Evolutionary conservation across 2,329 filamentous ascomycete genomes (phyloP).

Genomic region (Curvularia verruculosa): DNA sequence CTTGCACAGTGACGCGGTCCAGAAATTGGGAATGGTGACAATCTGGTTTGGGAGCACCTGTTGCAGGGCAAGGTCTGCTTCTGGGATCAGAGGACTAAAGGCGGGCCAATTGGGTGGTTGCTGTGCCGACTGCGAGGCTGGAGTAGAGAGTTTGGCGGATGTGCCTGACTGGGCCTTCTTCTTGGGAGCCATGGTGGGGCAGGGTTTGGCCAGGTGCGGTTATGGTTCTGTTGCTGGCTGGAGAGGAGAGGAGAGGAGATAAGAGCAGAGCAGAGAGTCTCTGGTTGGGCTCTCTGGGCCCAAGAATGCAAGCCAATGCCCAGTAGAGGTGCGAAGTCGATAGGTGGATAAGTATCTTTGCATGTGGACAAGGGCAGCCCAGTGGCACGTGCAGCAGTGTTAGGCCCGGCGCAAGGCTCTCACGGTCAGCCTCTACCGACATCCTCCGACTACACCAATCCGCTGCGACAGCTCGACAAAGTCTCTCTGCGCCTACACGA

Average conservation of each 20-base stretch:
- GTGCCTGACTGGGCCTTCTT: constrained; percentile 30
- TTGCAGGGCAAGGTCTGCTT: constrained; percentile 67
- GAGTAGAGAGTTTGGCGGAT: constrained; percentile 2
- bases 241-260: not conserved
- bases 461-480: constrained; percentile 14
- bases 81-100: constrained; percentile 71
- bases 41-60: constrained; percentile 69
- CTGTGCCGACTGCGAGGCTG: constrained; percentile 9
- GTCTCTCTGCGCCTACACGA: not conserved
- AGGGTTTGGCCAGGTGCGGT: not conserved
- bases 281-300: not conserved
- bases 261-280: not conserved
- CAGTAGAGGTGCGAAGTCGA: not conserved
- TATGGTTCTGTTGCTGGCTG: not conserved
- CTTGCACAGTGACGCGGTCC: constrained; percentile 75
- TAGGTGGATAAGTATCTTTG: not conserved
- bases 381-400: constrained; percentile 11
- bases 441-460: constrained; percentile 7
- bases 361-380: constrained; percentile 3
- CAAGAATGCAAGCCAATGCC: not conserved
- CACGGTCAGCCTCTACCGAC: constrained; percentile 11
- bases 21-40: constrained; percentile 74
- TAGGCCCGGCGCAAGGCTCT: constrained; percentile 19
- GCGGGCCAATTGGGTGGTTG: constrained; percentile 69
- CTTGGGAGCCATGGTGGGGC: constrained; percentile 39